Conservation (phyloP, 169 alveolate genomes). For the Toxoplasma gondii region DNA sequence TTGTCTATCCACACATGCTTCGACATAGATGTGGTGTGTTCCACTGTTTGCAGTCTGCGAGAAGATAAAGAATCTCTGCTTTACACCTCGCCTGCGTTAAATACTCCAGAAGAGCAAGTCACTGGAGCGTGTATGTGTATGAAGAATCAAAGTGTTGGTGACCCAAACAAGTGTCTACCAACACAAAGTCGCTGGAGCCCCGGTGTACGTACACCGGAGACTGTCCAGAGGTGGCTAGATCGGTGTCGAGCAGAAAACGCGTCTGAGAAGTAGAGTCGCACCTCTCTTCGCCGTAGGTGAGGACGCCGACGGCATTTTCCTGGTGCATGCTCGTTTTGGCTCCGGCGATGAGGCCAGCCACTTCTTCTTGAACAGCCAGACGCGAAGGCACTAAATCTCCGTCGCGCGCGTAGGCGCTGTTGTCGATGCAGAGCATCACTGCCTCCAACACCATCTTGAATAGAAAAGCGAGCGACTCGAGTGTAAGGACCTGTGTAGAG, state of each 20-base stretch:
- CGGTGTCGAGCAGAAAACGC: no score
- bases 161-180: no score
- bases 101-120: no score
- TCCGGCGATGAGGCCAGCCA: slow-evolving; percentile 87
- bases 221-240: no score
- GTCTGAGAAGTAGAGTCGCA: not conserved
- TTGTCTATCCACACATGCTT: not conserved
- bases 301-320: slow-evolving; percentile 91
- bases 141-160: no score
- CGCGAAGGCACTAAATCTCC: slow-evolving; percentile 92
- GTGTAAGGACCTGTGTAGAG: not conserved
- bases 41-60: no score
- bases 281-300: slow-evolving; percentile 91
- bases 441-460: slow-evolving; percentile 95
- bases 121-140: no score
- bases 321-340: slow-evolving; percentile 89
- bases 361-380: slow-evolving; percentile 89
- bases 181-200: no score
- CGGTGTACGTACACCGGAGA: no score
- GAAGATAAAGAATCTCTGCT: no score
- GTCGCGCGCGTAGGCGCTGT: slow-evolving; percentile 95
- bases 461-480: not conserved
- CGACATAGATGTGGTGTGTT: no score
- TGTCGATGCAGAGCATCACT: slow-evolving; percentile 94
- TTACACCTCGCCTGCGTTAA: no score